A percentile compares a stretch with the other conserved stretches of the same genome.
These are phyloP conservation scores for Astrephomene gubernaculifera DNA, from an alignment of 139 green algal genomes.

Conservation along the genomic window DNA sequence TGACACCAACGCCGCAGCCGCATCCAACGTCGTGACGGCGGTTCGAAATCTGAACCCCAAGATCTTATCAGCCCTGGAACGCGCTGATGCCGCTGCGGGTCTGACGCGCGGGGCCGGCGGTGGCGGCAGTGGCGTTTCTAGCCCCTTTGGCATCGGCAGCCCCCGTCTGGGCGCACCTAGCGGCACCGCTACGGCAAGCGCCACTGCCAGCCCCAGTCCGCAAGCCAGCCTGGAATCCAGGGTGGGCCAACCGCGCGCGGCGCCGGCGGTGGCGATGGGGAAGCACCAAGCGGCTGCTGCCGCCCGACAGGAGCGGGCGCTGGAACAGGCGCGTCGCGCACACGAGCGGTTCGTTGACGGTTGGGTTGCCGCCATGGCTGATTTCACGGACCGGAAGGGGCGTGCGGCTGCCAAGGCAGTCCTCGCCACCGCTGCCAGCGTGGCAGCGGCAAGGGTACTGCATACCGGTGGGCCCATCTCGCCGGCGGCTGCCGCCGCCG, in stretches of 20 bases:
- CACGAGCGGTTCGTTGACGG: background rate
- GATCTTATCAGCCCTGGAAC: constrained; percentile 2
- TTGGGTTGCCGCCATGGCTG: constrained; percentile 2
- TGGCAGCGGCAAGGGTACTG: background rate
- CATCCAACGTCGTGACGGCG: no score
- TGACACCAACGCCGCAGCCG: no score
- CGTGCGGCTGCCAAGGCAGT: background rate
- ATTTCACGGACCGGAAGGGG: background rate
- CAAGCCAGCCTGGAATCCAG: no score
- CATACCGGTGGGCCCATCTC: background rate
- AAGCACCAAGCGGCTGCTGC: background rate
- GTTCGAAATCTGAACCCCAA: constrained; percentile 5
- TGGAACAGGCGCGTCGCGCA: background rate
- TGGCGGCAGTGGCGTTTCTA: background rate
- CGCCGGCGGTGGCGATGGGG: constrained; percentile 2
- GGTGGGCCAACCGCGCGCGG: no score
- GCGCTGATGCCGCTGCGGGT: background rate
- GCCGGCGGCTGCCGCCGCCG: background rate
- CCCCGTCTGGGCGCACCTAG: no score
- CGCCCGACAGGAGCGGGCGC: background rate
- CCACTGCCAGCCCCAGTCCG: no score
- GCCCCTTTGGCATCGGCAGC: background rate
- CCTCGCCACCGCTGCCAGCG: background rate
- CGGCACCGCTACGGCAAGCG: background rate
- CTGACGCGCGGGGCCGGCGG: background rate